Conservation (phyloP, 1,284 basidiomycete species). For the Phylloboletellus chloephorus region DNA sequence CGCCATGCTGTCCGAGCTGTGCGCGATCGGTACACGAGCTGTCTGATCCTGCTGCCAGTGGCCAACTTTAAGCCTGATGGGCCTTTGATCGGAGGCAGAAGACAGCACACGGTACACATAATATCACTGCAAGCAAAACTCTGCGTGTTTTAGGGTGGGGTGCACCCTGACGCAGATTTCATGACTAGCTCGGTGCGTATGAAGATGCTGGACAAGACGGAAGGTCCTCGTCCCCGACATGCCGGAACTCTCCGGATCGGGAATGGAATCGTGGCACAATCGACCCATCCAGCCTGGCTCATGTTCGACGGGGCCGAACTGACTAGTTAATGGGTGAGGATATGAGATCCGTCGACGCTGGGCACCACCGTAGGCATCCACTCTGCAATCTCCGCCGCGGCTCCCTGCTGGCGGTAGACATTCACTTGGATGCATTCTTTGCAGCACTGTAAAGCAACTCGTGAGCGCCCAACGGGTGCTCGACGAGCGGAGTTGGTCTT, state of each 20-base stretch:
- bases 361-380: conserved; percentile 8
- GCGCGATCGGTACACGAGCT: conserved; percentile 13
- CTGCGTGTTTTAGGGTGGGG: conserved; percentile 29
- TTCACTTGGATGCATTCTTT: conserved; percentile 17
- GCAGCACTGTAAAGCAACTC: no score
- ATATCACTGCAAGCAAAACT: conserved; percentile 26
- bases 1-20: conserved; percentile 19
- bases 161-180: conserved; percentile 27
- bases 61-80: conserved; percentile 14
- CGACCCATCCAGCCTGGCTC: no score
- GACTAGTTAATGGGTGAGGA: conserved; percentile 10
- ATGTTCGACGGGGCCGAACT: conserved; percentile 24
- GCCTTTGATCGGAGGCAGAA: conserved; percentile 30
- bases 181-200: conserved; percentile 8
- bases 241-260: conserved; percentile 26
- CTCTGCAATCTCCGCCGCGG: conserved; percentile 31
- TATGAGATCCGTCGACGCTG: conserved; percentile 6
- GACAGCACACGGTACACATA: conserved; percentile 30
- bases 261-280: conserved; percentile 8
- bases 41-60: conserved; percentile 14
- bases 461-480: no score
- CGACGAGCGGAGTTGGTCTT: no score
- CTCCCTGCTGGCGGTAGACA: conserved; percentile 11
- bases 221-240: conserved; percentile 6
- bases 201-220: conserved; percentile 13